Evolutionary conservation across 129 eudicot genomes (phyloP), one percentile per base, ranked within the genome.

Genomic region (Artemisia annua): DNA sequence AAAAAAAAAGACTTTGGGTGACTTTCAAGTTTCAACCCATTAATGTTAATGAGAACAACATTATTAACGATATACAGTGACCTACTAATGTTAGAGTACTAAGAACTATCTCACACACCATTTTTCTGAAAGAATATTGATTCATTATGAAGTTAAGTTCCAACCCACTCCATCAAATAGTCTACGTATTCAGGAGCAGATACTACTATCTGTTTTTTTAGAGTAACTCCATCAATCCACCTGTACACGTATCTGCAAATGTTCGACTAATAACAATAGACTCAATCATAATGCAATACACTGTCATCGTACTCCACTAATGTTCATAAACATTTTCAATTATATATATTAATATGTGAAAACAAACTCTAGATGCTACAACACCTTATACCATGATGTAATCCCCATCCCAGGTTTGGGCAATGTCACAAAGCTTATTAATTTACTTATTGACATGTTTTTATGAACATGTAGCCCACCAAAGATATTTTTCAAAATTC

Each of bases 181-280:
- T 85, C 89, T 3, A 85, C 89, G 39, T 85, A 82, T 68, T 85
- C 76, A 15, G 85, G 90, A 76, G 90, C 88, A 61, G 87, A 85
- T 59, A 85, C 89, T 72, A 79, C 89, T 22, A 85, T 85, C 1
- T 83, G 89, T 76, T 76, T 85, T 84, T 85, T 87, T 55, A 87
- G 84, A 19, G 88, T 48, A 60, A 87, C 92, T 61, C 92, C 92
- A 69, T 87, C 88, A 22, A 88, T 88, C 92, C 92, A 87, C 75
- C 88, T 72, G 75, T 87, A 87, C 77, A 81, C 88, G 4, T 86
- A 86, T 68, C 88, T 86, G 70, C 46, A 67, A 66, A 66, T 30
- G 70, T 16, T 32, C 6, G 39, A 32, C 5, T 32, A 32, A 32
- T 4, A 5, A 4, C 7, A 4, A 3, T 32, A 32, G 7, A 32